Conservation (phyloP, 2,329 filamentous ascomycete species). For the Trichocomaceae sp. region DNA sequence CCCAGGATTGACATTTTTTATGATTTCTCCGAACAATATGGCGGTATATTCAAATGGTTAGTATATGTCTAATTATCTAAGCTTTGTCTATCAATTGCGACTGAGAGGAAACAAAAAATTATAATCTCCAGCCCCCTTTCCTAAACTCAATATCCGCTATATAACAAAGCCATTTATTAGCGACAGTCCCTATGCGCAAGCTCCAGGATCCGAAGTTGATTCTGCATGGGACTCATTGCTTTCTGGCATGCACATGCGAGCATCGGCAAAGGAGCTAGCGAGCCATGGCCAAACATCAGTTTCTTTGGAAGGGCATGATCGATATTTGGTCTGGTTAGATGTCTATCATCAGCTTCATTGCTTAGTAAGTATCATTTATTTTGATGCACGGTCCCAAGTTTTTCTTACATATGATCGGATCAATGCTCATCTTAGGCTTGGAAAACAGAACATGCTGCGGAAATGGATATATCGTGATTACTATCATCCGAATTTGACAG, state of each 20-base stretch:
- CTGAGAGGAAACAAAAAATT: too few relatives aligned
- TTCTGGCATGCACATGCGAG: not conserved
- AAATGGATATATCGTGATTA: not conserved
- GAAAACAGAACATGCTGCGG: not conserved
- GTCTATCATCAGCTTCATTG: not conserved
- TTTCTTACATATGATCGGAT: not conserved
- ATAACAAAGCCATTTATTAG: not conserved
- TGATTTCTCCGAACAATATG: too few relatives aligned
- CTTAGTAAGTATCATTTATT: not conserved
- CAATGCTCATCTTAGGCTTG: too few relatives aligned
- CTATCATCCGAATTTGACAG: not conserved
- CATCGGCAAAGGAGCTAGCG: not conserved
- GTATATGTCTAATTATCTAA: not conserved
- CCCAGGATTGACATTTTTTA: too few relatives aligned
- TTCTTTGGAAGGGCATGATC: not conserved
- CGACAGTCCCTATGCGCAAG: not conserved
- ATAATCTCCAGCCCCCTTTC: not conserved
- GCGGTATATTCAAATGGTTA: not conserved
- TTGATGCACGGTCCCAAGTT: too few relatives aligned
- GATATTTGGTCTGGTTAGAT: not conserved
- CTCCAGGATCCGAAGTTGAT: not conserved
- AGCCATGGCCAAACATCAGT: not conserved
- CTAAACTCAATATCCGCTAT: not conserved
- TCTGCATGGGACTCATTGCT: not conserved
- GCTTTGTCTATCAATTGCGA: too few relatives aligned